These are phyloP conservation scores for Dictyostelium capitatum DNA, from an alignment of 78 protist species.

Conservation along the genomic window DNA sequence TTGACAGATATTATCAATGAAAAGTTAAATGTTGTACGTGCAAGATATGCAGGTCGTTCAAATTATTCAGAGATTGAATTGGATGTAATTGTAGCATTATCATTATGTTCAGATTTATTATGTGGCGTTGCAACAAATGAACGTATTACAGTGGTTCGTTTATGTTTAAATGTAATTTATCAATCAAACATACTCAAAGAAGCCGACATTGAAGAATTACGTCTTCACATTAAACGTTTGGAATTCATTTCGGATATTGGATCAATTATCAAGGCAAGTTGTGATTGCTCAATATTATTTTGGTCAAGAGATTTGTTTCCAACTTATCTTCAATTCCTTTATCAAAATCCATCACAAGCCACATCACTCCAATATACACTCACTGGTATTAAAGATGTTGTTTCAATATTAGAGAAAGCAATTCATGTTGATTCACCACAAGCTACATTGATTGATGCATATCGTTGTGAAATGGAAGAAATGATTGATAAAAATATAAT, in stretches of 20 bases:
- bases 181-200: conserved; percentile 32
- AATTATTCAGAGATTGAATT: conserved; percentile 43
- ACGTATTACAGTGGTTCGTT: conserved; percentile 30
- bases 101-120: conserved; percentile 24
- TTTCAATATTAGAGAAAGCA: conserved; percentile 1
- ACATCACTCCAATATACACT: conserved; percentile 81
- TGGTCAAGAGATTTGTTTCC: conserved; percentile 90
- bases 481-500: conserved; percentile 81
- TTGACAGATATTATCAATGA: conserved; percentile 52
- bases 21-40: conserved; percentile 30
- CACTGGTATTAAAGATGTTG: conserved; percentile 84
- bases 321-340: conserved; percentile 79
- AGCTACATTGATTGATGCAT: not conserved
- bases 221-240: conserved; percentile 41
- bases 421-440: conserved; percentile 38
- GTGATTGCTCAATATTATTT: conserved; percentile 89
- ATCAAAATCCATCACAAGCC: conserved; percentile 78
- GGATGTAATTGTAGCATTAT: conserved; percentile 50
- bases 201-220: conserved; percentile 47
- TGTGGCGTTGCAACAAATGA: conserved; percentile 62
- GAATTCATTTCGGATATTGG: conserved; percentile 69
- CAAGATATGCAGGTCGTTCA: conserved; percentile 11
- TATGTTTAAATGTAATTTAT: conserved; percentile 52
- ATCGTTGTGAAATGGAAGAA: conserved; percentile 48
- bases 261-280: not conserved